Percentiles rank a stretch among this genome's conserved stretches.
Evolutionary conservation across 140 eudicot species (phyloP).

Genomic region (Oenanthe javanica): DNA sequence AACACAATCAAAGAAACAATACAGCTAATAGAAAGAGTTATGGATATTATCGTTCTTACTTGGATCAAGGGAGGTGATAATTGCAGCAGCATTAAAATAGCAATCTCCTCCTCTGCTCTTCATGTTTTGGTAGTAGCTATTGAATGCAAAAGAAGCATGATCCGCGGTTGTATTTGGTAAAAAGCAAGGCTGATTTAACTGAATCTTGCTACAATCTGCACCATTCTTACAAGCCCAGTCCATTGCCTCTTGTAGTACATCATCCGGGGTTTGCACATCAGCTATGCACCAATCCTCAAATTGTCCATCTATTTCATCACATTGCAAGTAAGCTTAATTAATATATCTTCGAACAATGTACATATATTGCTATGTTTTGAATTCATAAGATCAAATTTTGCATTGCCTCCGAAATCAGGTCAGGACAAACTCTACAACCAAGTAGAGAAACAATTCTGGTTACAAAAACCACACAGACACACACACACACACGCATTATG

Average conservation of each 20-base stretch:
- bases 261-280: slow-evolving; percentile 39
- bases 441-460: too few relatives aligned
- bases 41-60: slow-evolving; percentile 24
- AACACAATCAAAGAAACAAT: neutral
- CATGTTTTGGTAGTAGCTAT: slow-evolving; percentile 71
- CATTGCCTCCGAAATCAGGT: too few relatives aligned
- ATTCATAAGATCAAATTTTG: too few relatives aligned
- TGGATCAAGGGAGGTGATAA: slow-evolving; percentile 58
- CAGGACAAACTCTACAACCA: too few relatives aligned
- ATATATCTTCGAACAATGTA: too few relatives aligned
- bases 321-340: neutral
- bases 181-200: slow-evolving; percentile 42
- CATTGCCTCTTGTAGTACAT: slow-evolving; percentile 26
- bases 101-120: slow-evolving; percentile 63
- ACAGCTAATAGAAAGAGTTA: neutral
- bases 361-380: too few relatives aligned
- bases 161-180: slow-evolving; percentile 54
- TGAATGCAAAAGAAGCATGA: slow-evolving; percentile 86
- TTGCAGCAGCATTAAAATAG: slow-evolving; percentile 65
- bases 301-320: slow-evolving; percentile 36
- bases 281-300: slow-evolving; percentile 51
- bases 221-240: slow-evolving; percentile 55
- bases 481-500: too few relatives aligned
- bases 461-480: too few relatives aligned
- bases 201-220: slow-evolving; percentile 52